A percentile compares a stretch with the other conserved stretches of the same genome.
These are phyloP conservation scores for Lablab purpureus DNA, from an alignment of 306 rosid genomes.

Conservation along the genomic window DNA sequence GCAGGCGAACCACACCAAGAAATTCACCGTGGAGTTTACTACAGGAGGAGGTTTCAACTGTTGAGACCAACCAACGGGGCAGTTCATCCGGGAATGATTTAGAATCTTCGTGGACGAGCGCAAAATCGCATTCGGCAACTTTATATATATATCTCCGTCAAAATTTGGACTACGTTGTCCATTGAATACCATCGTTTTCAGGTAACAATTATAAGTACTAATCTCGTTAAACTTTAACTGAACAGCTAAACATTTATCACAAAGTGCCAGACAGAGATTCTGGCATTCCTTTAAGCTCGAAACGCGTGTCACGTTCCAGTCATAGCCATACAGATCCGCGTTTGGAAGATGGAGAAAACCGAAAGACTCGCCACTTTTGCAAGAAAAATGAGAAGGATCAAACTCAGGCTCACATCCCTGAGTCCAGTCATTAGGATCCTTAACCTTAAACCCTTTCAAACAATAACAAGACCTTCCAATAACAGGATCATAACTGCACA, in stretches of 20 bases:
- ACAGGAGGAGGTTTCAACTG: too few species aligned
- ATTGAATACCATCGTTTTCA: conserved; percentile 50
- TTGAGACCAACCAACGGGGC: conserved; percentile 37
- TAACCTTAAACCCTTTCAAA: conserved; percentile 53
- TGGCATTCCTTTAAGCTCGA: conserved; percentile 50
- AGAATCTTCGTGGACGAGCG: background rate
- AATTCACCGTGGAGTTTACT: conserved; percentile 48
- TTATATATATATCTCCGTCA: conserved; percentile 50
- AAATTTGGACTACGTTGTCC: conserved; percentile 50
- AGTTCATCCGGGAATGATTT: conserved; percentile 30
- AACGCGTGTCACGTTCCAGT: conserved; percentile 25
- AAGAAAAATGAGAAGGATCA: conserved; percentile 20
- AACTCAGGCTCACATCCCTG: conserved; percentile 62
- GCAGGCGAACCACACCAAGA: conserved; percentile 55
- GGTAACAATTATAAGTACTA: conserved; percentile 51
- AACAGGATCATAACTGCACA: conserved; percentile 50
- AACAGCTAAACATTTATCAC: conserved; percentile 57
- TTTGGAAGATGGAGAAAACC: conserved; percentile 49
- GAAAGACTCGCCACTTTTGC: conserved; percentile 8
- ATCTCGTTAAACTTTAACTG: conserved; percentile 43
- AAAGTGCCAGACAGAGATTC: conserved; percentile 49
- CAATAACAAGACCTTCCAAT: conserved; percentile 62
- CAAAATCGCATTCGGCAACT: conserved; percentile 44
- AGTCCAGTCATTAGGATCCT: conserved; percentile 56
- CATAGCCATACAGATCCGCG: conserved; percentile 65